phyloP scores from a whole-genome alignment of 2,329 filamentous ascomycete species.

The Scleromitrula shiraiana region DNA sequence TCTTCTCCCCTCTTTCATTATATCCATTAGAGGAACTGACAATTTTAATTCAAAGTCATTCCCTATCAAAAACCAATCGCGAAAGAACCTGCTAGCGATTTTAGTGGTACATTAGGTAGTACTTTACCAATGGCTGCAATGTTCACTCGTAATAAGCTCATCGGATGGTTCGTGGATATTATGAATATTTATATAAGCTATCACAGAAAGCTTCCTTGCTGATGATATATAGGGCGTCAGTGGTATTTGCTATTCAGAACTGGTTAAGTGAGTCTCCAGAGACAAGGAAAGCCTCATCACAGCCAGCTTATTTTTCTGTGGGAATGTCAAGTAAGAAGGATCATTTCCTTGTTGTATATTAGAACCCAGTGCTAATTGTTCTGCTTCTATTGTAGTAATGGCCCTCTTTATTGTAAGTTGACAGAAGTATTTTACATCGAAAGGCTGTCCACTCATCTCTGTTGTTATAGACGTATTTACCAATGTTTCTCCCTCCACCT shows the following conservation, averaged over 20 bases:
- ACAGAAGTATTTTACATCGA: background rate
- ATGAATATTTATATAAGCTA: background rate
- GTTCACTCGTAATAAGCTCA: slow-evolving; percentile 82
- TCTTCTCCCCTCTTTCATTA: background rate
- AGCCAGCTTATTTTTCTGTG: slow-evolving; percentile 67
- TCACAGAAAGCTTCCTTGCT: slow-evolving; percentile 4
- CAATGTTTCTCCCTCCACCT: slow-evolving; percentile 53
- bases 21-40: no score
- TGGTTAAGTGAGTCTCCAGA: slow-evolving; percentile 72
- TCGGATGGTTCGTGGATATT: slow-evolving; percentile 48
- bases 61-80: slow-evolving; percentile 73
- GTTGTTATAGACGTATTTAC: slow-evolving; percentile 47
- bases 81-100: slow-evolving; percentile 56
- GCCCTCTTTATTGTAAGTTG: slow-evolving; percentile 35
- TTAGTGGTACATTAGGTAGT: slow-evolving; percentile 62
- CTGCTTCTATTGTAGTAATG: slow-evolving; percentile 22
- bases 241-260: slow-evolving; percentile 66
- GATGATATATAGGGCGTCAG: slow-evolving; percentile 50
- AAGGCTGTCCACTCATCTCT: background rate
- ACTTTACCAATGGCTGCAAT: slow-evolving; percentile 95
- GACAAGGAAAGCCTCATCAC: slow-evolving; percentile 53
- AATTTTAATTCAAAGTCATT: no score
- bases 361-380: background rate
- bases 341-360: background rate
- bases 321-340: slow-evolving; percentile 60